Evolutionary conservation across 2,329 filamentous ascomycete genomes (phyloP).

Genomic region (Nigrospora osmanthi): DNA sequence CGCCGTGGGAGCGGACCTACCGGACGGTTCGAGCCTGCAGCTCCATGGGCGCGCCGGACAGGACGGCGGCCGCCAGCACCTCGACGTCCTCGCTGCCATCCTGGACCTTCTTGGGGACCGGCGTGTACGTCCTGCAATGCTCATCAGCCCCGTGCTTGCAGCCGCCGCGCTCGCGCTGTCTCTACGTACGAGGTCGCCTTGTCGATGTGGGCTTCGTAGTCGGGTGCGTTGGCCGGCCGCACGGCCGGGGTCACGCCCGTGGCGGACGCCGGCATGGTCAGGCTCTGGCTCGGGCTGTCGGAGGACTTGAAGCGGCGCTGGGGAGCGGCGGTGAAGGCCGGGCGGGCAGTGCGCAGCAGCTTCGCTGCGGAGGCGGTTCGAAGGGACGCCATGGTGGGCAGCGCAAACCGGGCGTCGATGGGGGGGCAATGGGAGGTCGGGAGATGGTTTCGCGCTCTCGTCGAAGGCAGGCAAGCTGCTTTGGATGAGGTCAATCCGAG

Average conservation of each 20-base stretch:
- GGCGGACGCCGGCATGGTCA: slow-evolving; percentile 24
- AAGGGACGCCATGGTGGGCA: slow-evolving; percentile 55
- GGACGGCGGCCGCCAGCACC: slow-evolving; percentile 69
- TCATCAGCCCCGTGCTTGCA: not conserved
- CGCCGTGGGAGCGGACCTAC: slow-evolving; percentile 41
- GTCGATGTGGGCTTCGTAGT: slow-evolving; percentile 75
- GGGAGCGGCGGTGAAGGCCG: slow-evolving; percentile 29
- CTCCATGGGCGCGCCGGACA: slow-evolving; percentile 89
- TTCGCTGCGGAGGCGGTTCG: slow-evolving; percentile 46
- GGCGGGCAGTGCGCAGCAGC: slow-evolving; percentile 34
- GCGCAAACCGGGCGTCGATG: not conserved
- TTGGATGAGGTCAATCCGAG: too few species aligned
- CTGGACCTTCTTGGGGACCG: slow-evolving; percentile 81
- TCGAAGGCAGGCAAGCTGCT: too few species aligned
- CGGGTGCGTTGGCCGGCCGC: slow-evolving; percentile 54
- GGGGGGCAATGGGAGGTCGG: slow-evolving; percentile 3
- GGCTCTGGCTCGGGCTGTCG: slow-evolving; percentile 29
- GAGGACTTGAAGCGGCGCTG: slow-evolving; percentile 43
- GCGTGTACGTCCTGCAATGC: slow-evolving; percentile 70
- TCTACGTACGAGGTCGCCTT: slow-evolving; percentile 78
- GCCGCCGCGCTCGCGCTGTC: not conserved
- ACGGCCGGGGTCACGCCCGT: slow-evolving; percentile 26
- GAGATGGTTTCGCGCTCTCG: too few species aligned
- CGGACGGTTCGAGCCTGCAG: slow-evolving; percentile 89
- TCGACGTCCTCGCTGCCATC: slow-evolving; percentile 79